These are phyloP conservation scores for Cryphonectria japonica DNA, from an alignment of 2,329 filamentous ascomycete genomes.

Conservation along the genomic window DNA sequence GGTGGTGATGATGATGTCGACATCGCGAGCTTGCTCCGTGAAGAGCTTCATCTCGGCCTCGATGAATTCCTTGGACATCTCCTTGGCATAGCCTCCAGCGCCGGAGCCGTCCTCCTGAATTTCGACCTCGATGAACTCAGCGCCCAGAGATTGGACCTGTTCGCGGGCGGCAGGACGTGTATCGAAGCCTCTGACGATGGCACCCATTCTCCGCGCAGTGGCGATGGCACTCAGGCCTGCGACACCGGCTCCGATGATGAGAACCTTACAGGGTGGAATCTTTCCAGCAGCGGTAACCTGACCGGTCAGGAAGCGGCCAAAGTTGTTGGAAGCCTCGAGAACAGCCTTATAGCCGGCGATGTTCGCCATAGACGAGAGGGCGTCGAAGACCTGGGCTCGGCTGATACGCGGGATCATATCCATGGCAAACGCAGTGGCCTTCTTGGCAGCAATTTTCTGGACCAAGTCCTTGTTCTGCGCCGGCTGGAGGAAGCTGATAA, in stretches of 20 bases:
- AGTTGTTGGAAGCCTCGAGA: slow-evolving; percentile 85
- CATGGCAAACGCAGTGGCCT: slow-evolving; percentile 84
- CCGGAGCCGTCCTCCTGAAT: slow-evolving; percentile 83
- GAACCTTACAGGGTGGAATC: slow-evolving; percentile 87
- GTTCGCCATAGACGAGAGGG: slow-evolving; percentile 90
- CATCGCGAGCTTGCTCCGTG: slow-evolving; percentile 81
- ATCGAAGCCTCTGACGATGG: slow-evolving; percentile 88
- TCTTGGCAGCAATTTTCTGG: slow-evolving; percentile 69
- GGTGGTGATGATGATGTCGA: slow-evolving; percentile 91
- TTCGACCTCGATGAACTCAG: slow-evolving; percentile 87
- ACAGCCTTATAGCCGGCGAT: slow-evolving; percentile 94
- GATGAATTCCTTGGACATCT: slow-evolving; percentile 93
- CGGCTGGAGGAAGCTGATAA: slow-evolving; percentile 85
- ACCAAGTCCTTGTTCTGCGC: slow-evolving; percentile 78
- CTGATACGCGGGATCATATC: slow-evolving; percentile 92
- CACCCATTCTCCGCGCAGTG: slow-evolving; percentile 82
- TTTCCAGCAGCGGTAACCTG: slow-evolving; percentile 89
- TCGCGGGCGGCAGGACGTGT: slow-evolving; percentile 86
- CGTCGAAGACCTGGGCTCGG: slow-evolving; percentile 85
- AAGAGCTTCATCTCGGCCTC: slow-evolving; percentile 93
- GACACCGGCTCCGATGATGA: slow-evolving; percentile 89
- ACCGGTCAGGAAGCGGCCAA: slow-evolving; percentile 85
- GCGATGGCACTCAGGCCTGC: slow-evolving; percentile 88
- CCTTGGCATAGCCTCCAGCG: slow-evolving; percentile 86
- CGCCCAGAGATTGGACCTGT: slow-evolving; percentile 87